These are phyloP conservation scores for Neurospora sp. DNA, from an alignment of 495 filamentous ascomycete species.

Conservation along the genomic window DNA sequence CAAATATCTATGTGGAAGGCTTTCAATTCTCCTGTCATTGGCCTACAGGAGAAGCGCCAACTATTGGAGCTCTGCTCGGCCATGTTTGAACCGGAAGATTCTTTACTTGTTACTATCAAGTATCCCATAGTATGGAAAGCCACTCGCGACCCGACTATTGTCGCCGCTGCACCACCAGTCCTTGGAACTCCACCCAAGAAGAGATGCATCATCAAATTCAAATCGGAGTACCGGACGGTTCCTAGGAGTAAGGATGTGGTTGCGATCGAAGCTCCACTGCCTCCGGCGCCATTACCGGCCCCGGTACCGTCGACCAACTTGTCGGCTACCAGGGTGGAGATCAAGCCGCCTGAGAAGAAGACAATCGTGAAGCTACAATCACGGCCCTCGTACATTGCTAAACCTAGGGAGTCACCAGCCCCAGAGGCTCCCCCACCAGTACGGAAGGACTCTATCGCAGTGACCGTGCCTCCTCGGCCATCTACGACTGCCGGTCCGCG, in stretches of 20 bases:
- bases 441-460: conserved; percentile 20
- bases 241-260: conserved; percentile 15
- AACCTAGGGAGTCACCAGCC: neutral
- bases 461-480: conserved; percentile 9
- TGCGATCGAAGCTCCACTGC: neutral
- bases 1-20: conserved; percentile 70
- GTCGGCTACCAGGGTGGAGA: conserved; percentile 3
- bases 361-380: conserved; percentile 12
- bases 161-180: neutral
- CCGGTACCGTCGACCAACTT: neutral
- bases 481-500: neutral
- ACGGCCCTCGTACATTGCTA: neutral
- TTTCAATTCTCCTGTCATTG: conserved; percentile 55
- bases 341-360: conserved; percentile 21
- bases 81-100: conserved; percentile 58
- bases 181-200: conserved; percentile 8
- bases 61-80: conserved; percentile 66
- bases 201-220: conserved; percentile 23
- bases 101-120: conserved; percentile 51
- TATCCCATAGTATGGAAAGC: conserved; percentile 65
- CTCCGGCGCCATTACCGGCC: conserved; percentile 7
- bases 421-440: conserved; percentile 9
- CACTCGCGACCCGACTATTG: conserved; percentile 29
- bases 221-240: conserved; percentile 20
- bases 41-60: conserved; percentile 62